Conservation (phyloP, 2,329 filamentous ascomycete genomes). For the Xenoacremonium recifei region DNA sequence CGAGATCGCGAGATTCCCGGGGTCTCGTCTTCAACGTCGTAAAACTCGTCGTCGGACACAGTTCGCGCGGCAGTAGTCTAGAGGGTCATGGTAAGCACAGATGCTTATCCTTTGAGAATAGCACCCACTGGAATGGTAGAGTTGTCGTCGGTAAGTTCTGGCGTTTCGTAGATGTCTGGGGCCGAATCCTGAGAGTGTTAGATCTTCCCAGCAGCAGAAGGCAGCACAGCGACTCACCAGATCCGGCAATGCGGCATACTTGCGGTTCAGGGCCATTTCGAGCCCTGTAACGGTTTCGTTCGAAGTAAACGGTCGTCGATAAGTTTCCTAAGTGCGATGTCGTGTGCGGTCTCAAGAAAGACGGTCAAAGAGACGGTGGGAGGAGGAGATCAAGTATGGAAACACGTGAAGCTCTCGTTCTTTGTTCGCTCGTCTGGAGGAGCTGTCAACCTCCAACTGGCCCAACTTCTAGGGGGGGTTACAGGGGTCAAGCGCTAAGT, state of each 20-base stretch:
- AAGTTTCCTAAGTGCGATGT: too few relatives aligned
- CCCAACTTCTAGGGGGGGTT: too few relatives aligned
- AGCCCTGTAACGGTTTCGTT: too few relatives aligned
- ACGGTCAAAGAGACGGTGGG: too few relatives aligned
- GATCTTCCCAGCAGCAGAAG: constrained; percentile 6
- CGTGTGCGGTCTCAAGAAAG: too few relatives aligned
- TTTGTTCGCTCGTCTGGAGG: too few relatives aligned
- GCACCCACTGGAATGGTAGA: constrained; percentile 74
- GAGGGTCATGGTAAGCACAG: constrained; percentile 21
- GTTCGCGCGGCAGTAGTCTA: constrained; percentile 57
- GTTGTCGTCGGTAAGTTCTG: constrained; percentile 85
- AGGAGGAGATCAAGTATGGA: too few relatives aligned
- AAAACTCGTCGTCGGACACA: constrained; percentile 61
- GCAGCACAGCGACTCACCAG: constrained; percentile 50
- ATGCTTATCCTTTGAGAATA: neutral
- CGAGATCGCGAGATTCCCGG: constrained; percentile 73
- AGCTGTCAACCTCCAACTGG: too few relatives aligned
- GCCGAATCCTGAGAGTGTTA: constrained; percentile 68
- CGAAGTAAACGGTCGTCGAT: too few relatives aligned
- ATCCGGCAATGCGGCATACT: constrained; percentile 80
- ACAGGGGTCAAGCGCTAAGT: too few relatives aligned
- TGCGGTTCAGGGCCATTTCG: constrained; percentile 79
- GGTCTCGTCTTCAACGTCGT: constrained; percentile 60
- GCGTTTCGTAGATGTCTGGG: constrained; percentile 95
- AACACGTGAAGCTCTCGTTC: too few relatives aligned